Percentiles rank a stretch among this genome's conserved stretches.
Evolutionary conservation across 352 stramenopile species (phyloP).

Genomic region (Pythium volutum): DNA sequence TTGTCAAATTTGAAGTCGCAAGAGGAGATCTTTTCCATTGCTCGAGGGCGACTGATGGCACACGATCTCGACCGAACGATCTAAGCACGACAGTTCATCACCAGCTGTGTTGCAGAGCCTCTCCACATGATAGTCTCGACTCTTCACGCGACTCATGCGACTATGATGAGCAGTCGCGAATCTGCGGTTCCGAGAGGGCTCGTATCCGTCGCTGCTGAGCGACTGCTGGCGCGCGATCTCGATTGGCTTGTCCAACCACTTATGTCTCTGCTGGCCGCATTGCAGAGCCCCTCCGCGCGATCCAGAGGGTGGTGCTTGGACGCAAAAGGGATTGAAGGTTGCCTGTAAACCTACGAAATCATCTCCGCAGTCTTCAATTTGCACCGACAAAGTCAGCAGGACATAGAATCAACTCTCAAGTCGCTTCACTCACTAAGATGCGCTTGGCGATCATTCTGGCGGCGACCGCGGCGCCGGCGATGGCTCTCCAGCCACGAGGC

Average conservation of each 20-base stretch:
- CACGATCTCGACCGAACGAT: background rate
- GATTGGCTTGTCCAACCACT: background rate
- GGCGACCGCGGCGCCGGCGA: background rate
- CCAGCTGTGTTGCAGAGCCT: background rate
- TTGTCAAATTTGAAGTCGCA: no score
- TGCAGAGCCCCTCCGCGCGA: no score
- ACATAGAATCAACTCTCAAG: background rate
- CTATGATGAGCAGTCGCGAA: no score
- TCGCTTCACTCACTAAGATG: background rate
- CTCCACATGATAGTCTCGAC: background rate
- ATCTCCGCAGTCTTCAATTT: constrained; percentile 11
- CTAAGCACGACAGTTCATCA: background rate
- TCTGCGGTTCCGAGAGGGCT: no score
- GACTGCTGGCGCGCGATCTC: background rate
- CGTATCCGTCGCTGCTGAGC: background rate
- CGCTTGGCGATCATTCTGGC: background rate
- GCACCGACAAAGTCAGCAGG: background rate
- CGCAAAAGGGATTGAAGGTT: no score
- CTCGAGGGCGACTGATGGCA: background rate
- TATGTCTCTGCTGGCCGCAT: no score
- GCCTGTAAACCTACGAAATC: background rate
- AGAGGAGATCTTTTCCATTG: background rate
- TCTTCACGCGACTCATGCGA: no score
- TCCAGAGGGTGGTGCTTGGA: no score
- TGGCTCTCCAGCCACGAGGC: constrained; percentile 21